Evolutionary conservation across 2,329 filamentous ascomycete genomes (phyloP), one percentile per base, ranked within the genome.

Genomic region (Venturia carpophila): DNA sequence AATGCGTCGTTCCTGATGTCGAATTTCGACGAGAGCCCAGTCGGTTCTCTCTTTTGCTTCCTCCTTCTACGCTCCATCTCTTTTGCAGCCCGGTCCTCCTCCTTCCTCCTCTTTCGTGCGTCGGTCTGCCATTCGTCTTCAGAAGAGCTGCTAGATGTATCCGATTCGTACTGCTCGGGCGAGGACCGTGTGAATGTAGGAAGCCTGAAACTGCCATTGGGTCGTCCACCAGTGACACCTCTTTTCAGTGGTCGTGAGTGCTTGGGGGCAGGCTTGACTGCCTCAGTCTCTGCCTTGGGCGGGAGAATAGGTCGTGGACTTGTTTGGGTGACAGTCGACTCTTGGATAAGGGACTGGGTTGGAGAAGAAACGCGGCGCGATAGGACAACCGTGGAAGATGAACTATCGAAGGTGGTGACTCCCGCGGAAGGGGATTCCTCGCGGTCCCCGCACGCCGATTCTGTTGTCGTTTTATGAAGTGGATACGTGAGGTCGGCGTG

Each of bases 1-100:
- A 86, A 89, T 62, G 87, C 78, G 3, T 88, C 81, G 69, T 90
- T 88, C 5, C 80, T 80, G 21, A 90, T 78, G 47, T 78, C 78
- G 73, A 90, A 87, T 2, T 79, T 79, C 0, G 81, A 78, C 68
- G 81, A 86, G 11, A 30, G 61, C 21, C n/a, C 42, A n/a, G 6
- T 2, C 13, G 13, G 34, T 7, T 45, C 60, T 3, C 19, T 30
- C 17, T 43, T 62, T n/a, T 34, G 60, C 42, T 42, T 34, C 37
- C 43, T 47, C 34, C 61, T 63, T 27, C 42, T 63, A 30, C 61
- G 30, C 41, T 37, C 27, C 24, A 47, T 63, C 43, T 67, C 47
- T 64, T 52, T 63, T 21, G 39, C 49, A 42, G 34, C 47, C 39
- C 27, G n/a, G 34, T 62, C 41, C 56, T 47, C 64, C 58, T 60